Base-by-base conservation (phyloP, 208 protist species). In the Leishmania amazonensis region DNA sequence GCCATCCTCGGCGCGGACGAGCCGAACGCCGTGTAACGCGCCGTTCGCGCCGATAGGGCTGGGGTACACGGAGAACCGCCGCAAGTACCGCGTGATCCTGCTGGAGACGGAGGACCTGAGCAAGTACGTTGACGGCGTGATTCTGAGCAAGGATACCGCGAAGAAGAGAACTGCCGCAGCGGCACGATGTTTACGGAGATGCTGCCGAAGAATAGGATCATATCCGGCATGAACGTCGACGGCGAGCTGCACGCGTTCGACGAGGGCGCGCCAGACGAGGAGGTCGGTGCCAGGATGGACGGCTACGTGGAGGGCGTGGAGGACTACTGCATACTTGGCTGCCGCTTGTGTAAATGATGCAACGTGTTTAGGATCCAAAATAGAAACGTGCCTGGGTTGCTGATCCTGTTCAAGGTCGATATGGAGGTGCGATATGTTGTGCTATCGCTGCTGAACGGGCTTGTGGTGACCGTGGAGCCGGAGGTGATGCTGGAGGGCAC, bases 401-500 rank as follows among this genome's bases (percentile, higher is more conserved):
- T 95, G 40, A 95, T 99, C 45, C 79, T 84, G 40, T 94, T 98
- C 88, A 99, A 99, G 89, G 96, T 98, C 15, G 85, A 97, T 64
- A 96, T 90, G 21, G 92, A 99, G 53, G 99, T 98, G 49, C 93
- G 98, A 60, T 99, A 99, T 80, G 98, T 97, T 53, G 81, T 94
- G 42, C 98, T 99, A 58, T 99, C 94, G 65, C 98, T 99, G 93
- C 85, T 91, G 78, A 94, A 95, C 85, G 99, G 99, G 78, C 90
- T 99, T 21, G 98, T 99, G 64, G 99, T 98, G 58, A 99, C 99
- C 83, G 97, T 99, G 75, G 98, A 99, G 90, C 99, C 99, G 35
- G 98, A 99, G 88, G 91, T 98, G 77, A 96, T 98, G 88, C 99
- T 99, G 84, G 98, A 99, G 73, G 99, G 99, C 79, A 90, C 87